Percentiles rank a stretch among this genome's conserved stretches.
These are phyloP conservation scores for Acacia melanoxylon DNA, from an alignment of 306 rosid species.

Conservation along the genomic window DNA sequence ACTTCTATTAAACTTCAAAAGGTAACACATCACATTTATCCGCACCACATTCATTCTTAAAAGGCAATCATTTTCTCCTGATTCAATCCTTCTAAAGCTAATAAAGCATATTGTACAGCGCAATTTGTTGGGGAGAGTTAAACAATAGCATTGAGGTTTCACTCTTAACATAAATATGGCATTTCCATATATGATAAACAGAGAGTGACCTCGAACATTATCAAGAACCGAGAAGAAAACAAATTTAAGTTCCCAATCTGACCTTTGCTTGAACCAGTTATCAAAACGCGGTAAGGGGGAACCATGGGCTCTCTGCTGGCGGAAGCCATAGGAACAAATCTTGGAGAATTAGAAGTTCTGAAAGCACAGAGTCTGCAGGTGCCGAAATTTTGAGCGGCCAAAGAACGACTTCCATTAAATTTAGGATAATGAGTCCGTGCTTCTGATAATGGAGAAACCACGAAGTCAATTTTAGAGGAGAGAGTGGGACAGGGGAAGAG, in stretches of 20 bases:
- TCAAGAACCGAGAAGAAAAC: not conserved
- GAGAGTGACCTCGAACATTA: no score
- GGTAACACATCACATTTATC: not conserved
- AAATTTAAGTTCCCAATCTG: not conserved
- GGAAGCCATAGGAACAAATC: slow-evolving; percentile 31
- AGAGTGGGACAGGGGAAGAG: slow-evolving; percentile 15
- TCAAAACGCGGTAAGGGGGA: slow-evolving; percentile 86
- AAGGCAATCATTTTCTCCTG: not conserved
- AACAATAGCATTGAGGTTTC: not conserved
- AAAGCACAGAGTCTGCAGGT: not conserved
- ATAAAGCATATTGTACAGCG: not conserved
- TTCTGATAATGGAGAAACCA: not conserved
- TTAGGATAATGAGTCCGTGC: not conserved
- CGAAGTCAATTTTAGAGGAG: not conserved
- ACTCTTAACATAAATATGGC: not conserved
- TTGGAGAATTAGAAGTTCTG: slow-evolving; percentile 12
- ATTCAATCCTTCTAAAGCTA: not conserved
- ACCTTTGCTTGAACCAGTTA: slow-evolving; percentile 95
- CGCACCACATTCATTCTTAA: not conserved
- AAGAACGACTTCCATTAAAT: slow-evolving; percentile 26
- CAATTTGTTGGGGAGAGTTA: not conserved
- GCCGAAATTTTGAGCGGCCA: slow-evolving; percentile 18
- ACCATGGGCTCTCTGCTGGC: slow-evolving; percentile 46
- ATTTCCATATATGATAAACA: not conserved
- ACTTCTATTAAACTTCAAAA: not conserved